Evolutionary conservation across 169 alveolate genomes (phyloP).

Genomic region (Plasmodium gonderi): DNA sequence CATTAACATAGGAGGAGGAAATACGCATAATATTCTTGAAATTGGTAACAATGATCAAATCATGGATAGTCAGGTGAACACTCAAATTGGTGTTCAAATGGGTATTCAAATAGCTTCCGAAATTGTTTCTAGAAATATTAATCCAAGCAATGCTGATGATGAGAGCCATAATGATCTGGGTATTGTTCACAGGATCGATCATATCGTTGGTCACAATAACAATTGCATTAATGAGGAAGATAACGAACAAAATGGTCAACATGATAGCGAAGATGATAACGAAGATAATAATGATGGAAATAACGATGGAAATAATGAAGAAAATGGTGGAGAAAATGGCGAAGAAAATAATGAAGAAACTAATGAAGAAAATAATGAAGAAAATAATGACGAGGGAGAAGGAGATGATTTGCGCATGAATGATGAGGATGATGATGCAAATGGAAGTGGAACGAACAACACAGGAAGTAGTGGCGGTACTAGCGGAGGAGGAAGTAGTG

Average conservation of each 20-base stretch:
- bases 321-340: not conserved
- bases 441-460: constrained; percentile 1
- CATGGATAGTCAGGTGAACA: not conserved
- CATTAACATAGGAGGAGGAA: not conserved
- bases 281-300: not conserved
- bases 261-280: not conserved
- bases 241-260: no score
- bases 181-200: not conserved
- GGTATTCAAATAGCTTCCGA: not conserved
- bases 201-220: constrained; percentile 4
- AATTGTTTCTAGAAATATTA: not conserved
- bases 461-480: constrained; percentile 3
- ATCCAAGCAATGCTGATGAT: not conserved
- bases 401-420: not conserved
- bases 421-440: not conserved
- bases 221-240: not conserved
- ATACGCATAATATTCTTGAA: not conserved
- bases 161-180: not conserved
- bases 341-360: not conserved
- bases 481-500: not conserved
- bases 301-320: constrained; percentile 5
- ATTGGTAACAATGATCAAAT: not conserved
- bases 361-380: not conserved
- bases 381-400: not conserved
- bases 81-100: not conserved